Evolutionary conservation across 176 grass and related monocot species (phyloP).

Genomic region (Zizania latifolia): DNA sequence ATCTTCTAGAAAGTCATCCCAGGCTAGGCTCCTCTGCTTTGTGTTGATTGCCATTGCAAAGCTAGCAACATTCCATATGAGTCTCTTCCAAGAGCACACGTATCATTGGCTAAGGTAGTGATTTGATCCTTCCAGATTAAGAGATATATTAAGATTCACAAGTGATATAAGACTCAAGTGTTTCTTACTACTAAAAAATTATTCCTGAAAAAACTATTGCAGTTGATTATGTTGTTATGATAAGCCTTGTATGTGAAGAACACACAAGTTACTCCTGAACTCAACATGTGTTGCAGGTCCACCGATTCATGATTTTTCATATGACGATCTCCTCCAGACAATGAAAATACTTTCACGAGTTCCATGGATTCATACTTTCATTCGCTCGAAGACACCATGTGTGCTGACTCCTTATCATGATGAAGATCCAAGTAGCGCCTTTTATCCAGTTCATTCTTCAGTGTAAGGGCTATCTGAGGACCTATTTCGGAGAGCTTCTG

Average conservation of each 20-base stretch:
- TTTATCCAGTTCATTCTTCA: not conserved
- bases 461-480: too few relatives aligned
- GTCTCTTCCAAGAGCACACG: slow-evolving; percentile 70
- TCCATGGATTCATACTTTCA: not conserved
- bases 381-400: slow-evolving; percentile 3
- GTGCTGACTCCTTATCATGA: not conserved
- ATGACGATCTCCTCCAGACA: slow-evolving; percentile 55
- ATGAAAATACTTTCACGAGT: slow-evolving; percentile 32
- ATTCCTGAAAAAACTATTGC: not conserved
- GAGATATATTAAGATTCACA: too few relatives aligned
- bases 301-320: slow-evolving; percentile 84
- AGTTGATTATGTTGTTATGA: too few relatives aligned
- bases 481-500: too few relatives aligned
- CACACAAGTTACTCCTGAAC: not conserved
- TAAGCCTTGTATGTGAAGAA: not conserved
- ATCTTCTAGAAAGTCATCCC: slow-evolving; percentile 61
- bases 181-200: too few relatives aligned
- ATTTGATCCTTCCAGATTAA: too few relatives aligned
- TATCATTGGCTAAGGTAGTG: too few relatives aligned
- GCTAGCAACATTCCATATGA: slow-evolving; percentile 85
- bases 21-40: slow-evolving; percentile 84
- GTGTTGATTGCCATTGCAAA: slow-evolving; percentile 85
- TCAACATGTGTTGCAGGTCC: slow-evolving; percentile 45
- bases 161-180: too few relatives aligned
- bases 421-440: not conserved